Evolutionary conservation across 1,284 basidiomycete genomes (phyloP), one percentile per base, ranked within the genome.

Genomic region (Golubevia pallescens): DNA sequence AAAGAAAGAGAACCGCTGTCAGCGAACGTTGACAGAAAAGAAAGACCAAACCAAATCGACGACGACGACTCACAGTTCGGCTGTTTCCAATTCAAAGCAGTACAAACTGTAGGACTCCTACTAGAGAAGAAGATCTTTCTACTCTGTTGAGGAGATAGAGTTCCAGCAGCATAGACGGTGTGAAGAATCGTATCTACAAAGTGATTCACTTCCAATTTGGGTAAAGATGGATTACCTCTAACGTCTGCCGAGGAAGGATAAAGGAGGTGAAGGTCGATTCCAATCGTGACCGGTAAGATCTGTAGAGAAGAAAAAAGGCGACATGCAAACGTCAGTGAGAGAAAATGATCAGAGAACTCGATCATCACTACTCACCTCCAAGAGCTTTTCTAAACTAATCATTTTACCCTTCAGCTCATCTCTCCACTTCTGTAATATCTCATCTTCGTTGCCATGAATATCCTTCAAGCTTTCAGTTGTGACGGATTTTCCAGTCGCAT

Each of bases 1-100:
- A 58, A 52, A 57, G 59, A 38, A 62, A 58, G 59, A 28, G 28
- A 28, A 28, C 28, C 28, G 28, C 28, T 58, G 61, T n/a, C 20
- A 13, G 19, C 20, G 19, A 24, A 48, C 42, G 8, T 16, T 48
- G 42, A 48, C 42, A 48, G 42, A 48, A 48, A 24, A 14, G 54
- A 10, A 38, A 67, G 69, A 52, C 65, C 66, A 63, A 19, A n/a
- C n/a, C n/a, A n/a, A n/a, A n/a, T n/a, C 3, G 3, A 16, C 5
- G 21, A 54, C 16, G 7, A 58, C 60, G 56, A 86, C 89, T 85
- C 86, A 92, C 94, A 97, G 86, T 99, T 99, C 16, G 97, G 97
- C 87, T 99, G 97, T 87, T 99, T 99, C 95, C 97, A 98, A 86
- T 99, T 98, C 64, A 99, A 86, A 16, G 92, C 91, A 2, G 92